A percentile compares a stretch with the other conserved stretches of the same genome.
Conservation (phyloP, 192 early-diverging fungal genomes). For the Linnemannia schmuckeri region DNA sequence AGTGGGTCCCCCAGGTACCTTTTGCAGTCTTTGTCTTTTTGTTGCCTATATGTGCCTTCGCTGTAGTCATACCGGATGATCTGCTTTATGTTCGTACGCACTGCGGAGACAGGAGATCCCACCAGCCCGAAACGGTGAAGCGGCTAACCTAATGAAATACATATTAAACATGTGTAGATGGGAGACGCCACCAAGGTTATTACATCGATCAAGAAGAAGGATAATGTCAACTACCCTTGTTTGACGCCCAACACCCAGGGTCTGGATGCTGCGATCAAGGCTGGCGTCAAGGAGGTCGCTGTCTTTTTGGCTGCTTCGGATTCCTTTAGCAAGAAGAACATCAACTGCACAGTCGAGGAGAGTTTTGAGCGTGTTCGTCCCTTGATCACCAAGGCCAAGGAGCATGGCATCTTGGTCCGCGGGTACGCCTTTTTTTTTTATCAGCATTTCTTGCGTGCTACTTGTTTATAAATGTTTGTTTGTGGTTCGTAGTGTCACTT, state of each 20-base stretch:
- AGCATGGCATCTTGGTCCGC: conserved; percentile 76
- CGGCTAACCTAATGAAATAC: conserved; percentile 7
- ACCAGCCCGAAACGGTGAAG: too few species aligned
- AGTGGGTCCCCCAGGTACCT: conserved; percentile 92
- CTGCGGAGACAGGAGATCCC: neutral
- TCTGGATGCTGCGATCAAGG: conserved; percentile 82
- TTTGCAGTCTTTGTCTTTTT: neutral
- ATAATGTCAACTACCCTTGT: conserved; percentile 87
- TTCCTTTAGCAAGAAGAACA: conserved; percentile 90
- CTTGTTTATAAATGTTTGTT: neutral
- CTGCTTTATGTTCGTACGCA: neutral
- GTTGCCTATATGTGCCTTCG: neutral
- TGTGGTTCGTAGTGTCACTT: neutral
- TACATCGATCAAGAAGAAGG: conserved; percentile 68
- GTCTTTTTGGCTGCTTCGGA: conserved; percentile 93
- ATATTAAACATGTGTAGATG: conserved; percentile 69
- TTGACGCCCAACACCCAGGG: conserved; percentile 92
- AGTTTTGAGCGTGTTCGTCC: conserved; percentile 79
- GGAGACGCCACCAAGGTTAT: conserved; percentile 86
- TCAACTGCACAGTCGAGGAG: conserved; percentile 92
- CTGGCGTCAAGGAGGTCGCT: conserved; percentile 89
- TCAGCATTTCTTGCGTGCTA: neutral
- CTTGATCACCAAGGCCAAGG: conserved; percentile 74
- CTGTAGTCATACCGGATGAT: too few species aligned
- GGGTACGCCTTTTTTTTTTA: conserved; percentile 63